Conservation (phyloP, 2,329 filamentous ascomycete species). For the Penicillium concentricum region DNA sequence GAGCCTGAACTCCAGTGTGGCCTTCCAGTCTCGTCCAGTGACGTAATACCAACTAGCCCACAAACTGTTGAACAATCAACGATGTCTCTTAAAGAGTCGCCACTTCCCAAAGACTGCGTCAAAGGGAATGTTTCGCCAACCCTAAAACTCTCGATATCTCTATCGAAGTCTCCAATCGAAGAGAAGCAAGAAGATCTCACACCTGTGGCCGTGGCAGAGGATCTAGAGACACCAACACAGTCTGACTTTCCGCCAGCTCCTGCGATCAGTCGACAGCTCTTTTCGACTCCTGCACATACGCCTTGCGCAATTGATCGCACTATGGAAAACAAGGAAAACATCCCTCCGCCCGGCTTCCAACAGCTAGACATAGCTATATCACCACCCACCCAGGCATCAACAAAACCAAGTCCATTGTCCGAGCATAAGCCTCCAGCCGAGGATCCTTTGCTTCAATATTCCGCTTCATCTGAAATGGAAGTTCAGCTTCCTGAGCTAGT, state of each 20-base stretch:
- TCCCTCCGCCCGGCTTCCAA: slow-evolving; percentile 13
- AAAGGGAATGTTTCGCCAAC: not conserved
- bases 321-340: slow-evolving; percentile 22
- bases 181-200: not conserved
- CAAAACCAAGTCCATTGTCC: slow-evolving; percentile 5
- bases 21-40: not conserved
- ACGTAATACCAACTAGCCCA: not conserved
- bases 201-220: slow-evolving; percentile 7
- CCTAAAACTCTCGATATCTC: not conserved
- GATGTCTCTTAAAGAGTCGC: not conserved
- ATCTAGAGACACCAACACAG: slow-evolving; percentile 17
- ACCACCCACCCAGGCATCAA: not conserved
- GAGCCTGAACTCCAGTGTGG: not conserved
- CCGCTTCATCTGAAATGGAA: not conserved
- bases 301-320: slow-evolving; percentile 7
- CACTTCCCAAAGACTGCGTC: not conserved
- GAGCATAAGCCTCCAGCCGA: slow-evolving; percentile 9
- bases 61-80: not conserved
- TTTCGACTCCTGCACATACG: slow-evolving; percentile 1
- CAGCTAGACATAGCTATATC: not conserved
- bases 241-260: slow-evolving; percentile 2
- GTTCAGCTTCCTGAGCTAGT: not conserved
- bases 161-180: not conserved
- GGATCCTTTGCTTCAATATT: slow-evolving; percentile 7
- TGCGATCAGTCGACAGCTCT: not conserved